These are phyloP conservation scores for Sclerospora graminicola DNA, from an alignment of 352 stramenopile genomes.

Conservation along the genomic window DNA sequence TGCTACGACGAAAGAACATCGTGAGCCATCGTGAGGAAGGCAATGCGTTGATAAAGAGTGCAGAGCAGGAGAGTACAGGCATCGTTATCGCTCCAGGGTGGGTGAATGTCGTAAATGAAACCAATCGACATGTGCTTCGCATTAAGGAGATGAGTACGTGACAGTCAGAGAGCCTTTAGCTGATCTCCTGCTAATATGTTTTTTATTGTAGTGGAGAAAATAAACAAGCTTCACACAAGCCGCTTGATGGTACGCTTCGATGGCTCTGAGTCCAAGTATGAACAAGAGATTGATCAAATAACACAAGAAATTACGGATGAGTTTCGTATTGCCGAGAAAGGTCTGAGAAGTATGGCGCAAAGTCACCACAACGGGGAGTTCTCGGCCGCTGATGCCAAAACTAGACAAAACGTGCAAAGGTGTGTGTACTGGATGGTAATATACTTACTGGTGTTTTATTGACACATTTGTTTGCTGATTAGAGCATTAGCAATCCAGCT, in stretches of 20 bases:
- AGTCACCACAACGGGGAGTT: constrained; percentile 42
- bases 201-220: constrained; percentile 62
- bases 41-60: constrained; percentile 59
- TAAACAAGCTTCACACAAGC: constrained; percentile 77
- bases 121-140: constrained; percentile 68
- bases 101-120: constrained; percentile 72
- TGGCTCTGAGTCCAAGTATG: constrained; percentile 74
- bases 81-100: constrained; percentile 45
- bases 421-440: constrained; percentile 8
- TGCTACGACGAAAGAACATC: constrained; percentile 79
- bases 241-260: constrained; percentile 84
- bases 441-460: background rate
- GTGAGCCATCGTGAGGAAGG: constrained; percentile 53
- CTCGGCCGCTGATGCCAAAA: constrained; percentile 74
- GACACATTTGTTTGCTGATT: constrained; percentile 2
- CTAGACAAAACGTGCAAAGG: constrained; percentile 77
- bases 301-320: constrained; percentile 75
- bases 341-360: constrained; percentile 63
- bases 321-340: constrained; percentile 72
- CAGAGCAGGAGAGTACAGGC: constrained; percentile 25
- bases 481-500: constrained; percentile 93
- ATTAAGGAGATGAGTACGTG: constrained; percentile 78
- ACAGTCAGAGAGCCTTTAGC: background rate
- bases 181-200: constrained; percentile 1
- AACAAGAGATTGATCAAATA: constrained; percentile 75